Base-by-base conservation (phyloP, 1,284 basidiomycete genomes). In the Thecaphora thlaspeos region DNA sequence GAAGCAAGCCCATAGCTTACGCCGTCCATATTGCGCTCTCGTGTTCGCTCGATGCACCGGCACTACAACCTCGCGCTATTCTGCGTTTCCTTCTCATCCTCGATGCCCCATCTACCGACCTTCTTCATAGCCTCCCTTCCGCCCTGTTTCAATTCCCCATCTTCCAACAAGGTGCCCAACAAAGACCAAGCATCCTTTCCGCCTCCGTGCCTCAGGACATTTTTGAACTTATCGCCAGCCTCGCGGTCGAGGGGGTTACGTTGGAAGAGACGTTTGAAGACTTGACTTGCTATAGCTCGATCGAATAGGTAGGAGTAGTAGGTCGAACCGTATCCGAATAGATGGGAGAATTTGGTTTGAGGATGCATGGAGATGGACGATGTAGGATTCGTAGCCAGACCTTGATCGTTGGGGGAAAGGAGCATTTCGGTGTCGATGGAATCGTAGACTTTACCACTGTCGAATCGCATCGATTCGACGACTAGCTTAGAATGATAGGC, bases 271-370 rank as follows among this genome's bases (percentile, higher is more conserved):
- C 86, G 82, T 12, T 81, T 79, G 88, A 91, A 98, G 1, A 97
- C 86, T 36, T 88, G 84, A 12, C 89, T 88, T 0, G 95, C 94
- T 56, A 98, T 95, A 3, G 91, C 91, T 4, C 93, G 85, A 71
- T 97, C 95, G 66, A 98, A 91, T 8, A 97, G 82, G 78, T 98
- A 98, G 15, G 91, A 92, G 75, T 98, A 98, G 79, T 98, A 98
- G 1, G 91, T 95, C 10, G 93, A 91, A 8, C 94, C 93, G 71
- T 98, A 98, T 1, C 93, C 92, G 71, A 90, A 94, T 7, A 98
- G 80, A 76, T 98, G 94, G 0, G 90, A 90, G 70, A 98, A 98
- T 68, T 93, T 89, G 0, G 90, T 91, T 74, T 98, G 94, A 83
- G 91, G 63, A n/a, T 46, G 39, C 26, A 28, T 11, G 7, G 26